Evolutionary conservation across 257 asterid genomes (phyloP), one percentile per base, ranked within the genome.

Genomic region (Lantana camara): DNA sequence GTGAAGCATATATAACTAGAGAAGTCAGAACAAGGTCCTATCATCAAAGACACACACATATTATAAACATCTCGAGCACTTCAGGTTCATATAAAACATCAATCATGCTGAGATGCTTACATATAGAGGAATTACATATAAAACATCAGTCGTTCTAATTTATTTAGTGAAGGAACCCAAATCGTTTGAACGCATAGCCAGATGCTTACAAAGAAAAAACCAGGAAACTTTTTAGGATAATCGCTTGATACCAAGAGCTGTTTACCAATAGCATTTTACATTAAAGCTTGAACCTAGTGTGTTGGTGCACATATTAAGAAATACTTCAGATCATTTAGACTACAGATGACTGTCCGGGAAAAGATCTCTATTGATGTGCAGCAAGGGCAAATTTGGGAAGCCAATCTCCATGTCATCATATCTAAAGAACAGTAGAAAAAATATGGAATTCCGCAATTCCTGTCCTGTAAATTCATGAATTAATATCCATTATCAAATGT

Each of bases 381-480:
- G 64, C 62, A 49, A 56, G 54, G 52, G 56, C n/a, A 17, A 55
- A 35, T 70, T 54, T 67, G 60, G 55, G 76, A 51, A 55, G 68
- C 64, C 65, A 69, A 49, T 63, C 73, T 52, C 60, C 63, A 41
- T 27, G 44, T 61, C 58, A 54, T 64, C 65, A 60, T 50, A 60
- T 55, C 48, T 68, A 69, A 44, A 16, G 64, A 67, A 49, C 47
- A 60, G 60, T 49, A 21, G 23, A 34, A 21, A 32, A 61, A 24
- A 59, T 57, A 51, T 21, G 53, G 63, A 61, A 22, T 68, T 68
- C 73, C 38, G 54, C 68, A 29, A 55, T 30, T 56, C 64, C 46
- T 50, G 58, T 71, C 81, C 79, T 67, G 66, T 55, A 57, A 44
- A 69, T 69, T 40, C 74, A 67, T 64, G 64, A 68, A 44, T 34